phyloP scores from a whole-genome alignment of 1,139 yeast species.

The Blastobotrys proliferans region DNA sequence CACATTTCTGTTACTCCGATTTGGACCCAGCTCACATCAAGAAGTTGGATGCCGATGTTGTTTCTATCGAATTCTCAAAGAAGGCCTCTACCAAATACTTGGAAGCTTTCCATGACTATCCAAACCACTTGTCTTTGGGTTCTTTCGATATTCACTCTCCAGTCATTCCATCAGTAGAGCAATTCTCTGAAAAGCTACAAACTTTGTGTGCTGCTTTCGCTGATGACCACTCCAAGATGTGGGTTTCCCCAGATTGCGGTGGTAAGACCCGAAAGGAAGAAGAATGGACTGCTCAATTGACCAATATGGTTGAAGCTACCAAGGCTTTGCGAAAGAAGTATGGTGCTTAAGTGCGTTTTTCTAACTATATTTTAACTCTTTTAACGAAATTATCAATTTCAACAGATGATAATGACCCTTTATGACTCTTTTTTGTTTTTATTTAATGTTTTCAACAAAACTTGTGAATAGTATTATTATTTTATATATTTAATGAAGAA shows the following conservation, averaged over 20 bases:
- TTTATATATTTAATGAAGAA: background rate
- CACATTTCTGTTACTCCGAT: conserved; percentile 99
- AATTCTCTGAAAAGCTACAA: conserved; percentile 87
- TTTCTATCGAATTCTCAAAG: conserved; percentile 98
- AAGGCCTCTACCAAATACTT: conserved; percentile 98
- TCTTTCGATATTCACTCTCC: conserved; percentile 99
- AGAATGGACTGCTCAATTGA: conserved; percentile 73
- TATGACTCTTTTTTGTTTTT: background rate
- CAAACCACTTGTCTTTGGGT: conserved; percentile 99
- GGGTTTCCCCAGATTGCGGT: conserved; percentile 99
- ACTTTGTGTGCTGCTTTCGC: conserved; percentile 96
- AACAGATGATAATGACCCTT: conserved; percentile 5
- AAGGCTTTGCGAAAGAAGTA: conserved; percentile 74
- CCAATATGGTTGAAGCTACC: conserved; percentile 99
- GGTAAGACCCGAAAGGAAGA: conserved; percentile 97
- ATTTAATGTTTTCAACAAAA: conserved; percentile 11
- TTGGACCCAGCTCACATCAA: conserved; percentile 99
- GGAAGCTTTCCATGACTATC: conserved; percentile 95
- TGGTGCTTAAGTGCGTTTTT: conserved; percentile 20
- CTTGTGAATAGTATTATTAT: conserved; percentile 3
- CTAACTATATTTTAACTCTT: background rate
- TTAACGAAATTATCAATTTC: conserved; percentile 6
- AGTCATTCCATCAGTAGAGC: conserved; percentile 97
- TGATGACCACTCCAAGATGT: conserved; percentile 93
- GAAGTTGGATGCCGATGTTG: conserved; percentile 99